These are phyloP conservation scores for Rhododendron henanense DNA, from an alignment of 148 eudicot species.

Conservation along the genomic window DNA sequence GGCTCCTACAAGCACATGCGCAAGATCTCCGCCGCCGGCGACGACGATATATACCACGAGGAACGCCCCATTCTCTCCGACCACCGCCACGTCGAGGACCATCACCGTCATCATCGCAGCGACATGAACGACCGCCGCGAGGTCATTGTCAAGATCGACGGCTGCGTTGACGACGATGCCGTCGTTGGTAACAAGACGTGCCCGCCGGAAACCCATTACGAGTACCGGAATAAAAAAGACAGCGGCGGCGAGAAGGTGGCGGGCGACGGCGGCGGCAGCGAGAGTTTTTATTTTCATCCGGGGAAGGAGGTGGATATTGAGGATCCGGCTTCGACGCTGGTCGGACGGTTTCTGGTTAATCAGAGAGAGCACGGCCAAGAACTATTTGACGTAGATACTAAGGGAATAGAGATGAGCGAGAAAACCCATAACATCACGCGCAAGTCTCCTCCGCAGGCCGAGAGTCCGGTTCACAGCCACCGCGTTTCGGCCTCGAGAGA, in stretches of 20 bases:
- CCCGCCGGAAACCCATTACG: slow-evolving; percentile 4
- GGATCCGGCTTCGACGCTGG: not conserved
- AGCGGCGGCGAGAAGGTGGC: not conserved
- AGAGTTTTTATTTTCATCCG: not conserved
- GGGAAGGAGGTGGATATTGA: slow-evolving; percentile 12
- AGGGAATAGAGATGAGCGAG: slow-evolving; percentile 3
- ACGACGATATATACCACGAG: slow-evolving; percentile 2
- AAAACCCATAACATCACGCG: slow-evolving; percentile 3
- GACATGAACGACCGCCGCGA: not conserved
- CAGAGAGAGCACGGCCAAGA: not conserved
- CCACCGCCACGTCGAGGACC: not conserved
- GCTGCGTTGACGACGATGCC: not conserved
- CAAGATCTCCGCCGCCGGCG: slow-evolving; percentile 2
- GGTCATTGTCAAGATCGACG: slow-evolving; percentile 22
- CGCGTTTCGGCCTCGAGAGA: slow-evolving; percentile 15
- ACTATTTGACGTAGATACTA: not conserved
- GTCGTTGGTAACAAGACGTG: not conserved
- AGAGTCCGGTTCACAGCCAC: not conserved
- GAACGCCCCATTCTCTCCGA: slow-evolving; percentile 15
- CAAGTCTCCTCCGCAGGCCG: not conserved
- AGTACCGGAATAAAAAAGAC: not conserved
- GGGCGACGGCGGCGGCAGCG: not conserved
- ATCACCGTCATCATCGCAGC: not conserved
- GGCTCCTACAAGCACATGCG: not conserved
- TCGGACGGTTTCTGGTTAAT: slow-evolving; percentile 1